These are phyloP conservation scores for Boletellus ananiceps DNA, from an alignment of 768 basidiomycete genomes.

Conservation along the genomic window DNA sequence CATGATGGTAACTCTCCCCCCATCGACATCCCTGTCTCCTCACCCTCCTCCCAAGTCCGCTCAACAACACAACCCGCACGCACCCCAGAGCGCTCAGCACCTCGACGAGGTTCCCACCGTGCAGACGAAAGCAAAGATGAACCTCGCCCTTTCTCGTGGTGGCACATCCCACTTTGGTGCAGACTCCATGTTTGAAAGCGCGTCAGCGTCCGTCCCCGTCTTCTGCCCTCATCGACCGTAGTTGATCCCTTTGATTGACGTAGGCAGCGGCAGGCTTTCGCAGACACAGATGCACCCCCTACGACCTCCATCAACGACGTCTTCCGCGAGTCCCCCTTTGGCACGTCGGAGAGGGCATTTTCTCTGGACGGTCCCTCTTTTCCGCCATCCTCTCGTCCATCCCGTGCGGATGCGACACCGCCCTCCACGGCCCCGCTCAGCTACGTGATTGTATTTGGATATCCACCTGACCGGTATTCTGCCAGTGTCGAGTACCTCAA, in stretches of 20 bases:
- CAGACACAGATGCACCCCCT: conserved; percentile 80
- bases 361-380: conserved; percentile 20
- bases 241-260: conserved; percentile 6
- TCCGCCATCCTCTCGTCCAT: conserved; percentile 8
- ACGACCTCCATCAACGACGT: conserved; percentile 73
- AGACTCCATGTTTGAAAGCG: conserved; percentile 81
- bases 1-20: conserved; percentile 55
- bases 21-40: not conserved
- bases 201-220: conserved; percentile 27
- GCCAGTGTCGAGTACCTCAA: conserved; percentile 70
- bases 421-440: conserved; percentile 39
- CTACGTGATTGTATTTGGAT: conserved; percentile 84
- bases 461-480: conserved; percentile 74
- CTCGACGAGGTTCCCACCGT: conserved; percentile 72
- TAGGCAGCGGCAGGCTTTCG: conserved; percentile 57
- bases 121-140: conserved; percentile 78
- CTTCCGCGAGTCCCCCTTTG: conserved; percentile 45
- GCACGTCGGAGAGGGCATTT: conserved; percentile 26
- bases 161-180: conserved; percentile 71
- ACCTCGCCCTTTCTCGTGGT: conserved; percentile 59
- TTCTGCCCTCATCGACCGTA: not conserved
- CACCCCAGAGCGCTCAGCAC: conserved; percentile 55
- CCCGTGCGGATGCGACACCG: conserved; percentile 23
- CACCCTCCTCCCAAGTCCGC: conserved; percentile 42
- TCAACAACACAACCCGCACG: conserved; percentile 55